Conservation (phyloP, 768 basidiomycete genomes). For the Multifurca ochricompacta region DNA sequence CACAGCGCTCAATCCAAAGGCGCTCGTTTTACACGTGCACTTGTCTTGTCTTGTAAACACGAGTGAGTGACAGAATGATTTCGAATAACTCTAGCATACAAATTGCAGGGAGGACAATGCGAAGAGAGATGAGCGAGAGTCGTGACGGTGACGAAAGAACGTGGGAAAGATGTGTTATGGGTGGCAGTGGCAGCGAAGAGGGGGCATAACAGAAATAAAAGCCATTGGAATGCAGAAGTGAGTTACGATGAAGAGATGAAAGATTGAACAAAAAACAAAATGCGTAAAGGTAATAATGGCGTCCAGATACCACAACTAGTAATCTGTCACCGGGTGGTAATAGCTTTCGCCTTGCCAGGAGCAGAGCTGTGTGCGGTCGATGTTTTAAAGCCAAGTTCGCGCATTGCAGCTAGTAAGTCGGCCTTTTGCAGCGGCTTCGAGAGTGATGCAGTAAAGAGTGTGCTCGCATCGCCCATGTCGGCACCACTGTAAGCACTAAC, state of each 20-base stretch:
- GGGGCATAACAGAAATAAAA: constrained; percentile 11
- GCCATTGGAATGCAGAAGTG: constrained; percentile 2
- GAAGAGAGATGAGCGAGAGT: not conserved
- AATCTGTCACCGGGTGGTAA: constrained; percentile 11
- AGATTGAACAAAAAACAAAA: constrained; percentile 7
- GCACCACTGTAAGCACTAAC: constrained; percentile 80
- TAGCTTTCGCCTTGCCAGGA: constrained; percentile 9
- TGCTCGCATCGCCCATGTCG: constrained; percentile 55
- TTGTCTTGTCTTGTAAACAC: not conserved
- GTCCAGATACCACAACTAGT: constrained; percentile 3
- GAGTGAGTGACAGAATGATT: constrained; percentile 1
- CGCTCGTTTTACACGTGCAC: not conserved
- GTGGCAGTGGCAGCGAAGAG: constrained; percentile 8
- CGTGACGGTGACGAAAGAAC: constrained; percentile 4
- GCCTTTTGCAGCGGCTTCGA: constrained; percentile 87
- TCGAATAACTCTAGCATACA: constrained; percentile 19
- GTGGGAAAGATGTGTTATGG: constrained; percentile 1
- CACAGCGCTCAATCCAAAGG: not conserved
- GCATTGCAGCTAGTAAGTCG: constrained; percentile 72
- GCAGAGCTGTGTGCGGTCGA: constrained; percentile 50
- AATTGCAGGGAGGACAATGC: constrained; percentile 15
- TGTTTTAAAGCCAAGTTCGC: constrained; percentile 86
- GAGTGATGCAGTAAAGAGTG: constrained; percentile 72
- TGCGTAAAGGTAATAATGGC: constrained; percentile 8
- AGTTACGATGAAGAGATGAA: constrained; percentile 1